A percentile compares a stretch with the other conserved stretches of the same genome.
Conservation (phyloP, 805 yeast genomes). For the Metschnikowia henanensis region DNA sequence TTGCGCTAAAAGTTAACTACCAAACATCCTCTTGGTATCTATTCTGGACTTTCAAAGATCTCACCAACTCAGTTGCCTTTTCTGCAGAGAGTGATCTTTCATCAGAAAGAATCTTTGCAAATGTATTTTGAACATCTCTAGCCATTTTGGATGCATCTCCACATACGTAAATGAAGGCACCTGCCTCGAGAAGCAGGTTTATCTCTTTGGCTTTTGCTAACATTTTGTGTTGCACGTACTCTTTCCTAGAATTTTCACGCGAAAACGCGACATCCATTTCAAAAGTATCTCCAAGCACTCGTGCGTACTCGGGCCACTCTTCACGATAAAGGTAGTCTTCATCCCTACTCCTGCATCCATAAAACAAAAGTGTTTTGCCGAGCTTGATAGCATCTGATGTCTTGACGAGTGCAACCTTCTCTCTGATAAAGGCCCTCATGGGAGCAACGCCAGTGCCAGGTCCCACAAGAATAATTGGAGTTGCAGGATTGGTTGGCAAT, state of each 20-base stretch:
- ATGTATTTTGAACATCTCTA: conserved; percentile 78
- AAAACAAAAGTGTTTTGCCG: conserved; percentile 78
- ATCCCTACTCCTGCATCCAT: conserved; percentile 77
- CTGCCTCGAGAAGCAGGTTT: conserved; percentile 54
- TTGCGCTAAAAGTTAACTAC: conserved; percentile 39
- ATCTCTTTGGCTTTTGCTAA: conserved; percentile 52
- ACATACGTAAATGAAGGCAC: conserved; percentile 92
- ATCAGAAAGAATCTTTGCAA: conserved; percentile 59
- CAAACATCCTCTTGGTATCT: conserved; percentile 98
- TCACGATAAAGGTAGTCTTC: conserved; percentile 86
- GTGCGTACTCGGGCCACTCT: conserved; percentile 83
- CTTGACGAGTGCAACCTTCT: conserved; percentile 59
- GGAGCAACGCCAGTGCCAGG: conserved; percentile 99
- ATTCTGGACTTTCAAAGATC: conserved; percentile 77
- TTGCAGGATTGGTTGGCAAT: conserved; percentile 79
- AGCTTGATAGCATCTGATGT: conserved; percentile 31
- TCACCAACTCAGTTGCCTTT: conserved; percentile 74
- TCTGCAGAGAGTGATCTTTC: conserved; percentile 63
- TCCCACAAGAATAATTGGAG: conserved; percentile 90
- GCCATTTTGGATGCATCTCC: conserved; percentile 98
- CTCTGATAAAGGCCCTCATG: conserved; percentile 92
- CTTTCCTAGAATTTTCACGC: conserved; percentile 59
- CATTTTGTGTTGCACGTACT: conserved; percentile 85
- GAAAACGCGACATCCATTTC: conserved; percentile 84
- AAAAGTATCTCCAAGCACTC: conserved; percentile 58